Conservation (phyloP, 371 early-diverging fungal species). For the Saksenaea oblongispora region DNA sequence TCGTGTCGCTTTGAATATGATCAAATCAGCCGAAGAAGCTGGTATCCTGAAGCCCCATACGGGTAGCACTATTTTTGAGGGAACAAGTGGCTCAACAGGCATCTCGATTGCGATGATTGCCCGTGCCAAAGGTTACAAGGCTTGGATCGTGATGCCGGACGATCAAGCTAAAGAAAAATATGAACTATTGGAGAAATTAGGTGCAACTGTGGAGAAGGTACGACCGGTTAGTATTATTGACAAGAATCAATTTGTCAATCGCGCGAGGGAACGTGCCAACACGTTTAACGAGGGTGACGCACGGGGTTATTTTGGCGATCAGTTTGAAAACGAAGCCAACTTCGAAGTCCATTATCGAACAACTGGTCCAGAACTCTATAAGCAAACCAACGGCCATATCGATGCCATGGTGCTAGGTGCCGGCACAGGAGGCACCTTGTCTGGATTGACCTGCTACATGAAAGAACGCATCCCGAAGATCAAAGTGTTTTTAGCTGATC, state of each 20-base stretch:
- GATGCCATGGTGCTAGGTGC: conserved; percentile 90
- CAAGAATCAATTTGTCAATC: conserved; percentile 87
- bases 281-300: conserved; percentile 51
- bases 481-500: conserved; percentile 85
- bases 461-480: conserved; percentile 67
- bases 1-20: conserved; percentile 86
- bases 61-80: conserved; percentile 88
- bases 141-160: conserved; percentile 96
- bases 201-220: conserved; percentile 91
- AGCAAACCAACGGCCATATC: conserved; percentile 68
- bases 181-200: conserved; percentile 76
- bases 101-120: conserved; percentile 85
- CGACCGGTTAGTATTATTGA: conserved; percentile 93
- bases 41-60: conserved; percentile 66
- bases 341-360: conserved; percentile 75
- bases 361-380: conserved; percentile 90
- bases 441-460: conserved; percentile 84
- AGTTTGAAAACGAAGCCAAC: conserved; percentile 93
- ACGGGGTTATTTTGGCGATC: conserved; percentile 75
- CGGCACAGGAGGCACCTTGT: conserved; percentile 94
- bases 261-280: conserved; percentile 77
- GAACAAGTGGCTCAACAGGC: conserved; percentile 90
- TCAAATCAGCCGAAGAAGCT: conserved; percentile 74
- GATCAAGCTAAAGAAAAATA: conserved; percentile 93
- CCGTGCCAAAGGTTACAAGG: conserved; percentile 83